phyloP scores from a whole-genome alignment of 1,284 basidiomycete species.

The Mixia osmundae region DNA sequence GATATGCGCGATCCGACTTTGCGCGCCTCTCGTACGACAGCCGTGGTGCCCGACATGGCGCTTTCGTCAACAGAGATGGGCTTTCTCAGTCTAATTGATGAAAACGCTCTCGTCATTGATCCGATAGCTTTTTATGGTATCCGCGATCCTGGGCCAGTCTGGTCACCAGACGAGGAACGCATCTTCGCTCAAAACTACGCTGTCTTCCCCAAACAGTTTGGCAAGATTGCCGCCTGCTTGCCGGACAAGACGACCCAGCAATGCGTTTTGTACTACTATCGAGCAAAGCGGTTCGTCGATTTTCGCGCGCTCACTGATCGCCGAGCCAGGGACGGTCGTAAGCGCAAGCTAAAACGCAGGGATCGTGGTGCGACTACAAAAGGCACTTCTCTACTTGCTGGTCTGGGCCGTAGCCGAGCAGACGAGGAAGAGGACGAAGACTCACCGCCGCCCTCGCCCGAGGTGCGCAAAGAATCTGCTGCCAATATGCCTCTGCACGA shows the following conservation, averaged over 20 bases:
- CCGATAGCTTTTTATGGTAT: conserved; percentile 55
- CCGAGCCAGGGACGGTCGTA: conserved; percentile 14
- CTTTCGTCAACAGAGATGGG: too few species aligned
- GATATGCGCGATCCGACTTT: conserved; percentile 76
- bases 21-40: conserved; percentile 66
- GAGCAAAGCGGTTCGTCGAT: conserved; percentile 79
- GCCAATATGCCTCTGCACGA: too few species aligned
- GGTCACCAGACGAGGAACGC: conserved; percentile 66
- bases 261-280: conserved; percentile 84
- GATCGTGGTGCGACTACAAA: conserved; percentile 12
- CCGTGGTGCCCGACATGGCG: conserved; percentile 82
- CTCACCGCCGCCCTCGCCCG: neutral
- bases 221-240: conserved; percentile 50
- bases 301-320: conserved; percentile 39
- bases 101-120: conserved; percentile 54
- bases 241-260: conserved; percentile 67
- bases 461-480: conserved; percentile 1
- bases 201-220: conserved; percentile 78
- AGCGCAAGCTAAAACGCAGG: conserved; percentile 21
- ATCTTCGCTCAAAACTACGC: conserved; percentile 63
- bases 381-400: conserved; percentile 21
- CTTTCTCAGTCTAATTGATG: conserved; percentile 50
- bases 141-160: conserved; percentile 30
- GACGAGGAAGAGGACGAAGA: conserved; percentile 18
- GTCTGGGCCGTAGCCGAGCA: conserved; percentile 13